Conservation (phyloP, 352 stramenopile genomes). For the Pythium diclinum region DNA sequence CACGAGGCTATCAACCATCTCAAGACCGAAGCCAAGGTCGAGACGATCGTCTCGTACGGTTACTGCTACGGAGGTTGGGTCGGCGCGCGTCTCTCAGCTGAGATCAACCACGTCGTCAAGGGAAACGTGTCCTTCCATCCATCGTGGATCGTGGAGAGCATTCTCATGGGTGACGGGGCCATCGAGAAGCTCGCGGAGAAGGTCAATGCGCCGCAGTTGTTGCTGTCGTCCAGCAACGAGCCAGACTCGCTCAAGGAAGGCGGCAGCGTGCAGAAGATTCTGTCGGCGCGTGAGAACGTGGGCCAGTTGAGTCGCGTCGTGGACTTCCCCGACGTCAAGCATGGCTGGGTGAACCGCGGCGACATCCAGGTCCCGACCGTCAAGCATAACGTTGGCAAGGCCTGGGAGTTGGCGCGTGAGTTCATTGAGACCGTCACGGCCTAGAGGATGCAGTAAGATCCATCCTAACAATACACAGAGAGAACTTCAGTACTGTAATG, state of each 20-base stretch:
- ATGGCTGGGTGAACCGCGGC: constrained; percentile 61
- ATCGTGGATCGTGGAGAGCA: constrained; percentile 30
- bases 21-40: constrained; percentile 22
- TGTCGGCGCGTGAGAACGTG: constrained; percentile 16
- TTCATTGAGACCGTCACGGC: constrained; percentile 19
- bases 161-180: constrained; percentile 28
- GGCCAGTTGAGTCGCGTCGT: constrained; percentile 25
- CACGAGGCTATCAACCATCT: constrained; percentile 28
- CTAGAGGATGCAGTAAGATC: not conserved
- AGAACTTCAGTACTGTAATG: not conserved
- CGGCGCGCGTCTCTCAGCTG: constrained; percentile 16
- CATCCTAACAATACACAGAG: no score
- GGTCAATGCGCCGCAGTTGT: constrained; percentile 36
- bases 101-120: constrained; percentile 15
- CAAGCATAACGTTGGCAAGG: constrained; percentile 37
- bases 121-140: constrained; percentile 22
- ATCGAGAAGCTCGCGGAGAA: constrained; percentile 34
- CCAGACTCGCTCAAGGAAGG: constrained; percentile 31
- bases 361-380: constrained; percentile 39
- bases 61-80: constrained; percentile 31
- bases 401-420: constrained; percentile 28
- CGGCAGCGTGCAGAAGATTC: constrained; percentile 41
- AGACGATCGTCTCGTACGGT: constrained; percentile 19
- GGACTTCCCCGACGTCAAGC: constrained; percentile 44
- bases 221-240: constrained; percentile 38